Evolutionary conservation across 1,284 basidiomycete species (phyloP), one percentile per base, ranked within the genome.

Genomic region (Porogramme epimiltina): DNA sequence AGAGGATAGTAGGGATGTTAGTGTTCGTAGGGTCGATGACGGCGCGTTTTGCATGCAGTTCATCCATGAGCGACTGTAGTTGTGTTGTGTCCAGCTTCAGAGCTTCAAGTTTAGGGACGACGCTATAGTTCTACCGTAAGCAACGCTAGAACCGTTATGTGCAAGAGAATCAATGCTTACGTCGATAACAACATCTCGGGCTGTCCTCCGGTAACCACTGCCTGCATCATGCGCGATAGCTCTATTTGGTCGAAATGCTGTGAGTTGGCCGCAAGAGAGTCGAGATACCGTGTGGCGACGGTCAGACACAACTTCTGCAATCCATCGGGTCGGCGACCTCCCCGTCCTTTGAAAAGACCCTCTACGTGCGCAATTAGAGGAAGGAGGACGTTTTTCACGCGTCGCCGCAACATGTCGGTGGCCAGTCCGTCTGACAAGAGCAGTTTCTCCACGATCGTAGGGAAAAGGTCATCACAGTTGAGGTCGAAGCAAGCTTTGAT

Each of bases 61-160:
- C 34, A 20, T 45, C 42, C 18, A 40, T 23, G 15, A 45, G 42
- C 4, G 16, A 18, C 9, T 22, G 49, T 13, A 45, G 15, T 6
- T 20, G 36, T 13, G 16, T 9, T 16, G 33, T 23, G 13, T 37
- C 23, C 26, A 42, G 39, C 8, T 34, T 11, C 16, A 51, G 5
- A 16, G 42, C 33, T n/a, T 45, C 49, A 23, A 51, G 18, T 22
- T 40, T 39, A 10, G 49, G 49, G n/a, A 45, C 18, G 19, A 51
- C n/a, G 20, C 49, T 51, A 24, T 3, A 37, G 19, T 16, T n/a
- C 8, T 37, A 16, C 34, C 10, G 5, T 13, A 9, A 37, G 34
- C n/a, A 37, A 16, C 4, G 8, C 22, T 18, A 28, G 9, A 37
- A 16, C n/a, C 28, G 28, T 13, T 13, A 31, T 31, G 28, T 31